Percentiles rank a stretch among this genome's conserved stretches.
phyloP scores from a whole-genome alignment of 108 stramenopile species.

The Mediolabrus comicus region DNA sequence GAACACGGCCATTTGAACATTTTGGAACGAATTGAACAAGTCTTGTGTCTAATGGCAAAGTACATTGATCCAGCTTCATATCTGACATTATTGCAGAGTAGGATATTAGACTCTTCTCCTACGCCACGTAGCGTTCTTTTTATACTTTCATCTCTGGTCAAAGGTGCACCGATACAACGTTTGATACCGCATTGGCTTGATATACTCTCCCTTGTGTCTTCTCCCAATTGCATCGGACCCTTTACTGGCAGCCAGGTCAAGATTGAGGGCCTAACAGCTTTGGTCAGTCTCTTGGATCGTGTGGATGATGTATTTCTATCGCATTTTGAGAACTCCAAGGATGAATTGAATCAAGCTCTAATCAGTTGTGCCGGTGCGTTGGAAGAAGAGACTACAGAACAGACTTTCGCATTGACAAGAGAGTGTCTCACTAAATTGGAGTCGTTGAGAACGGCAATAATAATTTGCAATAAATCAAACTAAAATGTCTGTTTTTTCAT shows the following conservation, averaged over 20 bases:
- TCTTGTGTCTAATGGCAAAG: constrained; percentile 36
- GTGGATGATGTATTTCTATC: background rate
- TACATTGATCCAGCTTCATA: constrained; percentile 34
- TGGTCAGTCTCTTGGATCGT: background rate
- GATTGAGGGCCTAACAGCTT: background rate
- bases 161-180: constrained; percentile 23
- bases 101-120: constrained; percentile 27
- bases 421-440: background rate
- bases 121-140: constrained; percentile 13
- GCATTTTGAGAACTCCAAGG: background rate
- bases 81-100: constrained; percentile 22
- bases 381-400: background rate
- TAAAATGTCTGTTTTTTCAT: too few relatives aligned
- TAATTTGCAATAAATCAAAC: too few relatives aligned
- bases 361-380: background rate
- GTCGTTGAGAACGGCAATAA: background rate
- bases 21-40: constrained; percentile 17
- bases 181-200: constrained; percentile 29
- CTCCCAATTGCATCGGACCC: constrained; percentile 29
- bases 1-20: constrained; percentile 2
- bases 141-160: constrained; percentile 26
- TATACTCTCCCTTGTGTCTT: constrained; percentile 14
- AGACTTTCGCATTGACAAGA: background rate
- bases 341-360: background rate
- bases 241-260: constrained; percentile 17